A percentile compares a stretch with the other conserved stretches of the same genome.
phyloP scores from a whole-genome alignment of 129 eudicot species.

The Logfia minima region DNA sequence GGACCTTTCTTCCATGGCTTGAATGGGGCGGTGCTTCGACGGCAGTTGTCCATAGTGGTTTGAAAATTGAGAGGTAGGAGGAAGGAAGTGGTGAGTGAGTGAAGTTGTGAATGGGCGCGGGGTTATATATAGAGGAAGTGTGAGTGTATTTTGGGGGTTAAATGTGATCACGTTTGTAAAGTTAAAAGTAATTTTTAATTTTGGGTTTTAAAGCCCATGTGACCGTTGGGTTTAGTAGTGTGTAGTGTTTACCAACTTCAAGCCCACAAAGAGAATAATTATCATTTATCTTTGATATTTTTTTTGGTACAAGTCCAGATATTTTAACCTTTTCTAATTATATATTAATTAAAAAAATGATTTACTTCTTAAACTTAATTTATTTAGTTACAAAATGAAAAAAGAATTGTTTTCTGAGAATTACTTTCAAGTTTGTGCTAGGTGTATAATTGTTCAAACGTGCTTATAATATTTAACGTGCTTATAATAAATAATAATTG shows the following conservation, averaged over 20 bases:
- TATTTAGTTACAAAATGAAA: background rate
- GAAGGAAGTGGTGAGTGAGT: constrained; percentile 22
- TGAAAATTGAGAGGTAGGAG: background rate
- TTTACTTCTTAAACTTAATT: background rate
- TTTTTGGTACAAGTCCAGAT: background rate
- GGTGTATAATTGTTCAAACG: too few species aligned
- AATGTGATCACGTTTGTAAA: constrained; percentile 77
- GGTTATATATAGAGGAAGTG: constrained; percentile 65
- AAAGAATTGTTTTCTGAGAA: too few species aligned
- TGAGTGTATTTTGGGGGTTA: constrained; percentile 38
- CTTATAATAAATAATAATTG: too few species aligned
- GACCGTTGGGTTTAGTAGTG: constrained; percentile 63
- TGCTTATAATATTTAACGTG: too few species aligned
- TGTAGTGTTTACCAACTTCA: constrained; percentile 25
- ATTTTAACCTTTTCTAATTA: background rate
- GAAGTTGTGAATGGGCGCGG: constrained; percentile 51
- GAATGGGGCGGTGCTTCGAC: constrained; percentile 50
- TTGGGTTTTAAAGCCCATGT: constrained; percentile 53
- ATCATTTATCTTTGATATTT: background rate
- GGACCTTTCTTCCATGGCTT: constrained; percentile 99
- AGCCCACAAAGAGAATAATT: constrained; percentile 1
- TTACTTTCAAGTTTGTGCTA: too few species aligned
- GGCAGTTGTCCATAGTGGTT: constrained; percentile 59
- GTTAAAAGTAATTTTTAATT: constrained; percentile 6
- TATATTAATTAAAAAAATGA: background rate